Conservation (phyloP, 2,329 filamentous ascomycete genomes). For the Monilinia polystroma region DNA sequence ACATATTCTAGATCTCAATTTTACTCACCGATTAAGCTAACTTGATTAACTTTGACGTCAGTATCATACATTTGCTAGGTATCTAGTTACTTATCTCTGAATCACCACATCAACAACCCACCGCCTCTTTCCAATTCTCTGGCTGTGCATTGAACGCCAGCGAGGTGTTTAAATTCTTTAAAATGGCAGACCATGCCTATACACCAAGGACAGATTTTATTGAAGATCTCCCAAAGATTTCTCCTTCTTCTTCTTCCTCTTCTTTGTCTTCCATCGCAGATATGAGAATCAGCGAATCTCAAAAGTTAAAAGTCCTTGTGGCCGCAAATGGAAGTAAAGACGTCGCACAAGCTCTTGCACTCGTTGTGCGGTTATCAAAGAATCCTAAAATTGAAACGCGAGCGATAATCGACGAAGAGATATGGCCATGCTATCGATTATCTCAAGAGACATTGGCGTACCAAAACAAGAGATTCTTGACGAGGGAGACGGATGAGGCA, state of each 20-base stretch:
- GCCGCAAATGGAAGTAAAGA: conserved; percentile 65
- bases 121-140: conserved; percentile 8
- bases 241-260: conserved; percentile 34
- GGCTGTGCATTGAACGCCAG: conserved; percentile 4
- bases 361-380: conserved; percentile 67
- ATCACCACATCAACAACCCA: conserved; percentile 15
- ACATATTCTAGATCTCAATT: too few relatives aligned
- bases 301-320: conserved; percentile 60
- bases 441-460: conserved; percentile 62
- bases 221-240: conserved; percentile 28
- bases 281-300: conserved; percentile 49
- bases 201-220: conserved; percentile 26
- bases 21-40: neutral
- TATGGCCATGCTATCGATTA: conserved; percentile 50
- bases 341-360: conserved; percentile 62
- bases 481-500: conserved; percentile 31
- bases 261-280: conserved; percentile 37
- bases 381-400: conserved; percentile 60
- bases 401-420: conserved; percentile 65
- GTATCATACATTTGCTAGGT: neutral
- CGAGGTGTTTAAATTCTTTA: neutral
- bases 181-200: conserved; percentile 31
- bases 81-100: neutral
- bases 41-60: neutral
- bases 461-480: conserved; percentile 51